A percentile compares a stretch with the other conserved stretches of the same genome.
phyloP scores from a whole-genome alignment of 257 asterid species.

The Fraxinus excelsior region DNA sequence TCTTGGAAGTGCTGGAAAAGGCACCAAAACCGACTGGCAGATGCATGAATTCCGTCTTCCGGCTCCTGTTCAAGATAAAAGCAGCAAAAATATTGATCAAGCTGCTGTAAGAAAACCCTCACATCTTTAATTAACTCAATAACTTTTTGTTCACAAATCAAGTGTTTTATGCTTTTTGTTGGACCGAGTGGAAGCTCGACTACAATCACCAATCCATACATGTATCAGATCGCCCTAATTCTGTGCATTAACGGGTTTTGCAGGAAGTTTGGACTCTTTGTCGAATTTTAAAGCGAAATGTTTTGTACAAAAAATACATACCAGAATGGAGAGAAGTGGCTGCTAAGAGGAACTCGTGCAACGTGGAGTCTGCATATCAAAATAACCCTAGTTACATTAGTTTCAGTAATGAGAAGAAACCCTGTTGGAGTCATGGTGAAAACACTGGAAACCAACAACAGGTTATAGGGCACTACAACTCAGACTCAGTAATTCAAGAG shows the following conservation, averaged over 20 bases:
- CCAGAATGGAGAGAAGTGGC: slow-evolving; percentile 56
- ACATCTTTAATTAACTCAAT: not conserved
- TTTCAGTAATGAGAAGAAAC: slow-evolving; percentile 26
- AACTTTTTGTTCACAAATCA: too few relatives aligned
- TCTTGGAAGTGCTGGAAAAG: slow-evolving; percentile 89
- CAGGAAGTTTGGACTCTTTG: slow-evolving; percentile 99
- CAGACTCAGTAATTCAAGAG: not conserved
- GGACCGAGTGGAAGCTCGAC: too few relatives aligned
- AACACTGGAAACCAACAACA: slow-evolving; percentile 21
- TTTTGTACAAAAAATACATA: slow-evolving; percentile 46
- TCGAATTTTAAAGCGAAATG: slow-evolving; percentile 67
- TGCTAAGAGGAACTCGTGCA: slow-evolving; percentile 36
- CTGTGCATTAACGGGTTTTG: not conserved
- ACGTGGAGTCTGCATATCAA: slow-evolving; percentile 39
- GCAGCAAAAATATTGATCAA: slow-evolving; percentile 46
- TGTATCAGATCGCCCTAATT: too few relatives aligned
- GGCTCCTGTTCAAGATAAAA: slow-evolving; percentile 34
- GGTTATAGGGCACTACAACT: slow-evolving; percentile 17
- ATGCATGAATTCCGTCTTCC: slow-evolving; percentile 97
- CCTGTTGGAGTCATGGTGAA: slow-evolving; percentile 7
- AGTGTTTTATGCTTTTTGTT: too few relatives aligned
- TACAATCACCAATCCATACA: too few relatives aligned
- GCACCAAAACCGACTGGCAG: slow-evolving; percentile 95
- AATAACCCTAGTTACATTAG: slow-evolving; percentile 31
- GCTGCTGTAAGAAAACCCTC: slow-evolving; percentile 68